Base-by-base conservation (phyloP, 495 filamentous ascomycete species). In the Trypethelium eluteriae region DNA sequence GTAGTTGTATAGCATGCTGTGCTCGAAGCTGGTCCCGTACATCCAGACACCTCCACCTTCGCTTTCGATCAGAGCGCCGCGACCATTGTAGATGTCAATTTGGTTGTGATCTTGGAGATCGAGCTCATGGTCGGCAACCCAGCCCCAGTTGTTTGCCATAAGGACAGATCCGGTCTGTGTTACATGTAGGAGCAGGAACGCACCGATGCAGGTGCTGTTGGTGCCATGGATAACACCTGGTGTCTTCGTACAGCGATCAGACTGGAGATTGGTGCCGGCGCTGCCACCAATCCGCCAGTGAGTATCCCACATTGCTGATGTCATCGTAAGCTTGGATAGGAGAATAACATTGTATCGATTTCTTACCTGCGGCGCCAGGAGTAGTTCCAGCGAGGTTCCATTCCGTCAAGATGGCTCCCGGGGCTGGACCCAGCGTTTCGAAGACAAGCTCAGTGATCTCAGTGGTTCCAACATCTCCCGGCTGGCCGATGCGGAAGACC, bases 91-190 rank as follows among this genome's bases (percentile, higher is more conserved):
- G 70, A 98, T 84, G 76, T 94, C 89, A 76, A 96, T 88, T 77
- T 96, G 93, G 67, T 84, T 84, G 77, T 90, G 85, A 72, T 89
- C 88, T 7, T 76, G 56, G 3, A 85, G 83, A 74, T 96, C 93
- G 49, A 98, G 87, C 68, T 91, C 89, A 80, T 98, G 93, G 76
- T 98, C 93, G 2, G 93, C 86, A 38, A 93, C 91, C 93, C 93
- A 98, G 76, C 88, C 89, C 93, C 93, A 98, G 53, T 84, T 86
- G 78, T 98, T 97, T 79, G 96, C 93, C 61, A 96, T 77, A 76
- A 96, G 96, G 16, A 87, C 83, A 64, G 84, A 87, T 5, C 83
- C 90, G 36, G 84, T 79, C 57, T 82, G 72, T 4, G 90, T 90
- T 46, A 96, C 77, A 74, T 96, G 92, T 25, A 98, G 78, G 64